Evolutionary conservation across 345 rosid species (phyloP), one percentile per base, ranked within the genome.

Genomic region (Eucalyptus victrix): DNA sequence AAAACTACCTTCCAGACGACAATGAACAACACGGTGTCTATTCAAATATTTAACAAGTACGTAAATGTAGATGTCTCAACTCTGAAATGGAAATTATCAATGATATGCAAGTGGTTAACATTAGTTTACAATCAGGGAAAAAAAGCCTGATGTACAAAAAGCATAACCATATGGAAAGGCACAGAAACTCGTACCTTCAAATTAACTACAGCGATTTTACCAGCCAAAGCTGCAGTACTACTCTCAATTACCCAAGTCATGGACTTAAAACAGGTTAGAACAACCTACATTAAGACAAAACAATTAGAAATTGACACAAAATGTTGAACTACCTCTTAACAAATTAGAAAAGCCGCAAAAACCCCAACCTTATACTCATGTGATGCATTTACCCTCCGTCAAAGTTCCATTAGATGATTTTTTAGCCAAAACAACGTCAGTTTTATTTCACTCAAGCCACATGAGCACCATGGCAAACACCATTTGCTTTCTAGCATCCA

Each of bases 191-290:
- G 34, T 90, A 94, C 96, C 95, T 95, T 95, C 92, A 95, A 90
- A 92, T 93, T 94, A 90, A 95, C 93, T 69, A 91, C 92, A 91
- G 96, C 97, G 7, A 94, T 94, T 92, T 93, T 94, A 88, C 89
- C 91, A 76, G 91, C 91, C 47, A 93, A 88, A 28, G 91, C 86
- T 69, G 90, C 89, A 83, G 89, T 94, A 90, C 92, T 94, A 87
- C 93, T 92, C 91, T 95, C 97, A 67, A 94, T 91, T 67, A 90
- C 94, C 97, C 96, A 94, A 30, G 97, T 93, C 96, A 94, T 94
- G 90, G 96, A 94, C 92, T 95, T 94, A 86, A 94, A 94, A 93
- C 92, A 95, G 67, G 96, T 92, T 80, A 93, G 95, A 90, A 95
- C 94, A 90, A 92, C 96, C 97, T 95, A 88, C 89, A 91, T 86